Evolutionary conservation across 495 filamentous ascomycete genomes (phyloP).

Genomic region (Neurospora tetraspora): DNA sequence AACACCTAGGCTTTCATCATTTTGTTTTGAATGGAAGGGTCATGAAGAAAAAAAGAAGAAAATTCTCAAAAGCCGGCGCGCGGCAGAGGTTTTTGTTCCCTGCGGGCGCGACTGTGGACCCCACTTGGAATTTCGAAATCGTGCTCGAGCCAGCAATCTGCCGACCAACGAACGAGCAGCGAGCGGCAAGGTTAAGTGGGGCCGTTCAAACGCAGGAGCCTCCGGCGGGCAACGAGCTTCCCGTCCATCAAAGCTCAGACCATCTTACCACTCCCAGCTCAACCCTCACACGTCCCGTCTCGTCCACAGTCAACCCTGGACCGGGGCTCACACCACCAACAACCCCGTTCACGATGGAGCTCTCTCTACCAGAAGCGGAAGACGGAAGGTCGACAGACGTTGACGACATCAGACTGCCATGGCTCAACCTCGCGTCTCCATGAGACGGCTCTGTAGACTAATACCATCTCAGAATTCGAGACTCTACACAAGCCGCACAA

Average conservation of each 20-base stretch:
- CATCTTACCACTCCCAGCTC: neutral
- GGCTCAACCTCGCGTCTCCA: slow-evolving; percentile 11
- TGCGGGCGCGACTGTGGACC: neutral
- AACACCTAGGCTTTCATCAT: slow-evolving; percentile 99
- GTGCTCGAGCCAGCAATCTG: slow-evolving; percentile 12
- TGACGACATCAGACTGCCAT: slow-evolving; percentile 4
- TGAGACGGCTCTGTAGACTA: slow-evolving; percentile 15
- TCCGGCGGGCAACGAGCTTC: neutral
- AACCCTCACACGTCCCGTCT: neutral
- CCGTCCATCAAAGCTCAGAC: neutral
- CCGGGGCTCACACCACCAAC: neutral
- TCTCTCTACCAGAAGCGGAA: neutral
- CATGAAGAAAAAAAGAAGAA: slow-evolving; percentile 49
- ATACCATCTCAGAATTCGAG: neutral
- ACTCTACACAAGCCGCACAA: neutral
- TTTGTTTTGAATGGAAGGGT: slow-evolving; percentile 97
- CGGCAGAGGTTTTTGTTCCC: slow-evolving; percentile 10
- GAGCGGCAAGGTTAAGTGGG: neutral
- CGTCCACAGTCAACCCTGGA: neutral
- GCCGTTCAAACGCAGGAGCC: neutral
- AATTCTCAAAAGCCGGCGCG: slow-evolving; percentile 10
- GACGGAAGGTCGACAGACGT: neutral
- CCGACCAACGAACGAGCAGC: slow-evolving; percentile 3
- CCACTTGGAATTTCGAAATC: slow-evolving; percentile 6
- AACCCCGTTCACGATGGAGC: neutral